Evolutionary conservation across 306 rosid genomes (phyloP).

Genomic region (Dryas drummondii): DNA sequence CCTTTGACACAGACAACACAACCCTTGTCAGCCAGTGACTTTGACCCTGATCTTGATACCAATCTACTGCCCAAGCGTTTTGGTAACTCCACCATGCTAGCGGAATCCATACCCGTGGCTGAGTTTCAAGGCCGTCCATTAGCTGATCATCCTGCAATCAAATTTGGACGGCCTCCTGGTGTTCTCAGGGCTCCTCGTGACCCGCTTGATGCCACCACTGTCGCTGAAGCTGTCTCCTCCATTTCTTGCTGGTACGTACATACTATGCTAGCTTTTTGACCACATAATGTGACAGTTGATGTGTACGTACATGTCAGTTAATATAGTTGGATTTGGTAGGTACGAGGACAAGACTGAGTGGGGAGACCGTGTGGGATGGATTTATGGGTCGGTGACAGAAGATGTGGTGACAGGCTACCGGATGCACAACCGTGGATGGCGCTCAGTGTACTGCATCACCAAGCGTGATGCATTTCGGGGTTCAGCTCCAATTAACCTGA

Average conservation of each 20-base stretch:
- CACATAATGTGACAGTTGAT: not conserved
- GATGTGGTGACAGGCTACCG: slow-evolving; percentile 58
- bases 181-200: slow-evolving; percentile 65
- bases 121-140: slow-evolving; percentile 87
- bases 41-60: slow-evolving; percentile 66
- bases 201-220: slow-evolving; percentile 71
- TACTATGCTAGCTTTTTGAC: not conserved
- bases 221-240: slow-evolving; percentile 79
- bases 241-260: slow-evolving; percentile 76
- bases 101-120: slow-evolving; percentile 58
- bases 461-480: slow-evolving; percentile 55
- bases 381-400: slow-evolving; percentile 56
- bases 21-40: slow-evolving; percentile 45
- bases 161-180: slow-evolving; percentile 79
- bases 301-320: too few relatives aligned
- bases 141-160: slow-evolving; percentile 70
- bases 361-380: slow-evolving; percentile 60
- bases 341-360: slow-evolving; percentile 60
- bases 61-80: slow-evolving; percentile 73
- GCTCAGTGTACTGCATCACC: slow-evolving; percentile 48
- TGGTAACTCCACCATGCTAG: slow-evolving; percentile 70
- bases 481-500: slow-evolving; percentile 58
- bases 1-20: slow-evolving; percentile 21
- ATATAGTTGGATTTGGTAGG: slow-evolving; percentile 18
- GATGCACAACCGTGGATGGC: slow-evolving; percentile 63